Evolutionary conservation across 106 monocot species (phyloP).

Genomic region (Platanthera zijinensis): DNA sequence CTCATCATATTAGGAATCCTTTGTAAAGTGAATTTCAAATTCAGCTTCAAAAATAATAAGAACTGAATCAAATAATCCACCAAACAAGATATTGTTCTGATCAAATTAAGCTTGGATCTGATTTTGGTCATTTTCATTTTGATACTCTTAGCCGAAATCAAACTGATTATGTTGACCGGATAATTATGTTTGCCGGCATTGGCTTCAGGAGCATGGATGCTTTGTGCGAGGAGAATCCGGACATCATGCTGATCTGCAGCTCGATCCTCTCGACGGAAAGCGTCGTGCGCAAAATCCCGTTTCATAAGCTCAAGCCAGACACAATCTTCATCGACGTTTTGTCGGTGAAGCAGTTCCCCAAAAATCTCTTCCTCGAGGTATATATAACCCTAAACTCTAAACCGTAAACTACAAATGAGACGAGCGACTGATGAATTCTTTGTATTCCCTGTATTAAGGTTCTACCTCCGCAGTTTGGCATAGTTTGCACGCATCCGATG

Average conservation of each 20-base stretch:
- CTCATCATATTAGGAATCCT: no score
- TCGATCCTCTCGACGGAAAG: constrained; percentile 62
- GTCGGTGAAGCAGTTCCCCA: constrained; percentile 63
- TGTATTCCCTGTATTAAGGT: constrained; percentile 13
- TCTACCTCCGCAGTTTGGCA: constrained; percentile 46
- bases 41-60: no score
- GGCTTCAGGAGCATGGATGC: constrained; percentile 23
- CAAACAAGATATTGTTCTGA: no score
- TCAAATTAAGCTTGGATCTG: no score
- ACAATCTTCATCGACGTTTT: constrained; percentile 57
- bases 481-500: constrained; percentile 74
- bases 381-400: background rate
- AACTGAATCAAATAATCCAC: no score
- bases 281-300: constrained; percentile 37
- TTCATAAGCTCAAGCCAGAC: constrained; percentile 35
- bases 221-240: constrained; percentile 47
- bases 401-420: no score
- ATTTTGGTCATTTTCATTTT: no score
- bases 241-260: constrained; percentile 41
- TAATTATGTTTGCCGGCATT: no score
- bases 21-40: no score
- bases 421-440: background rate
- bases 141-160: no score
- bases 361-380: constrained; percentile 58
- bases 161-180: no score